A percentile compares a stretch with the other conserved stretches of the same genome.
Evolutionary conservation across 2,329 filamentous ascomycete species (phyloP).

Genomic region (Lasiodiplodia gonubiensis): DNA sequence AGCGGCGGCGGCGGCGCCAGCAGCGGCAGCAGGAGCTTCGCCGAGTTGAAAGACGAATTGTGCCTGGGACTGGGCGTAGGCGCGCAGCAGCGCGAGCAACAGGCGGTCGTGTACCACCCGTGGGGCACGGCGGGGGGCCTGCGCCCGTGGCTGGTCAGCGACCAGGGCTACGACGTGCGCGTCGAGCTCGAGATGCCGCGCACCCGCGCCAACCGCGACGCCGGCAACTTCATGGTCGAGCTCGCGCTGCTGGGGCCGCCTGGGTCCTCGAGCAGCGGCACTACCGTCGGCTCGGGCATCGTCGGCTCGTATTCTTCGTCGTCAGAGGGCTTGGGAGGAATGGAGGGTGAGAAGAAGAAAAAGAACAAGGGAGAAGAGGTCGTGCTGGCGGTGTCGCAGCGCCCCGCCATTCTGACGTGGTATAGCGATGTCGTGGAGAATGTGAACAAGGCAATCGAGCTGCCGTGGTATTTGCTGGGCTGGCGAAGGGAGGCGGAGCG

Average conservation of each 20-base stretch:
- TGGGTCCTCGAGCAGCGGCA: background rate
- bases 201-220: constrained; percentile 73
- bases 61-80: background rate
- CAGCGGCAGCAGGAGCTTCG: background rate
- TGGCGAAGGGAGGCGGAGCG: constrained; percentile 67
- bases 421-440: constrained; percentile 70
- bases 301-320: background rate
- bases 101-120: constrained; percentile 34
- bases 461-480: constrained; percentile 73
- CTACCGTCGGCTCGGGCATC: background rate
- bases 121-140: constrained; percentile 51
- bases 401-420: constrained; percentile 82
- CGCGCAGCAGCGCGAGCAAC: background rate
- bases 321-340: background rate
- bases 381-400: constrained; percentile 34
- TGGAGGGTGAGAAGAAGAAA: background rate
- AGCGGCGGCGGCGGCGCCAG: background rate
- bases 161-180: constrained; percentile 84
- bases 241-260: constrained; percentile 65
- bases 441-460: constrained; percentile 64
- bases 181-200: constrained; percentile 78
- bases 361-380: background rate
- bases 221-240: constrained; percentile 95
- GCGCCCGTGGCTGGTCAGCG: constrained; percentile 62
- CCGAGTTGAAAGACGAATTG: background rate